Percentiles rank a stretch among this genome's conserved stretches.
phyloP scores from a whole-genome alignment of 2,329 filamentous ascomycete species.

The Colletotrichum salicis region DNA sequence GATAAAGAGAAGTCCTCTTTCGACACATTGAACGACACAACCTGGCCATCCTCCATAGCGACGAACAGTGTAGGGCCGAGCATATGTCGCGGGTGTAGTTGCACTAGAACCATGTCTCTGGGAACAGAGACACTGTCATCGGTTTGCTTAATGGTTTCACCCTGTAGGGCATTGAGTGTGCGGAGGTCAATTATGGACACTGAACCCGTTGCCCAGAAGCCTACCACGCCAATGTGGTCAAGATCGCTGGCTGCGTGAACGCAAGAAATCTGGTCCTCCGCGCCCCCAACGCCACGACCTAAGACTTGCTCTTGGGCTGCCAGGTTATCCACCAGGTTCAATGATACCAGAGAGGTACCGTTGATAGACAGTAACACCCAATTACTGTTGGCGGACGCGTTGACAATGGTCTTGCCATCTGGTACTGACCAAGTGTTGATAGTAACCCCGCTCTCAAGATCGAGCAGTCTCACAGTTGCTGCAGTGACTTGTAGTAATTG shows the following conservation, averaged over 20 bases:
- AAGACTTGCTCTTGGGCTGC: constrained; percentile 69
- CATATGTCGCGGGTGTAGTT: constrained; percentile 72
- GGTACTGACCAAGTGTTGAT: constrained; percentile 40
- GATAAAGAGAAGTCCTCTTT: constrained; percentile 70
- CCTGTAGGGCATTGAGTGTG: constrained; percentile 73
- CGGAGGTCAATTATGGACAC: constrained; percentile 79
- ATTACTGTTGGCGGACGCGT: constrained; percentile 77
- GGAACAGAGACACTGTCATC: constrained; percentile 82
- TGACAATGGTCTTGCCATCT: constrained; percentile 72
- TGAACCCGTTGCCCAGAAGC: constrained; percentile 87
- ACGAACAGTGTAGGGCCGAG: constrained; percentile 82
- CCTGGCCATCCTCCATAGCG: constrained; percentile 90
- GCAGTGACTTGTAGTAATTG: constrained; percentile 33
- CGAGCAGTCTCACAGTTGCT: constrained; percentile 20
- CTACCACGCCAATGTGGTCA: constrained; percentile 77
- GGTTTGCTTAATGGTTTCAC: constrained; percentile 68
- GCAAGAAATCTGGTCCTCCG: constrained; percentile 82
- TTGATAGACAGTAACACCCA: constrained; percentile 80
- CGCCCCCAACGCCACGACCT: constrained; percentile 53
- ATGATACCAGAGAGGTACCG: constrained; percentile 76
- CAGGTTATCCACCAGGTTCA: constrained; percentile 71
- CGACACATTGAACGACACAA: constrained; percentile 84
- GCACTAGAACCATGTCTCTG: constrained; percentile 81
- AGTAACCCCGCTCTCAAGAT: constrained; percentile 33
- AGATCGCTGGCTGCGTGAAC: constrained; percentile 77